Base-by-base conservation (phyloP, 2,329 filamentous ascomycete genomes). In the Aureobasidium sp. region DNA sequence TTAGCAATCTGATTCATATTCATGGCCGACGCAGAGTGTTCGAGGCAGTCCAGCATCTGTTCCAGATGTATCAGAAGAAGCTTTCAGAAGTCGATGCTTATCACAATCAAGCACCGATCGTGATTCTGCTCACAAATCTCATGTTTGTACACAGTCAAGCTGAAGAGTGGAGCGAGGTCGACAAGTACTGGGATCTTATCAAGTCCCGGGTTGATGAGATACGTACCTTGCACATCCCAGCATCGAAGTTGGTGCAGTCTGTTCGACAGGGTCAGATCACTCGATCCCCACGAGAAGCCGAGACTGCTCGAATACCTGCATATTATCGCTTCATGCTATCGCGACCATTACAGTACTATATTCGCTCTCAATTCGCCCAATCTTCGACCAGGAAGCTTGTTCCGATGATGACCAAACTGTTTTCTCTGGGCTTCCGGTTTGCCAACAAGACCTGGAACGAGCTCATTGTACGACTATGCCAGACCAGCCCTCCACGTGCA, bases 371-470 rank as follows among this genome's bases (percentile, higher is more conserved):
- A 11, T 72, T 76, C 36, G 69, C 68, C 27, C 83, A 84, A 61
- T 34, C 58, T 2, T 29, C 61, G 9, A 42, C 45, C 22, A 82
- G 84, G 63, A 79, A 83, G 37, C 62, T 68, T 15, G 49, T 64
- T 11, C 66, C 71, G 14, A 64, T 76, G 14, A 65, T 74, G 47
- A 71, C 34, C 64, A 73, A 83, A 17, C 72, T 91, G 31, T 77
- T 84, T 9, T 71, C 72, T 1, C 79, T 82, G 44, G 93, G 92
- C 12, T 97, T 93, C 76, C 77, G 78, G 31, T 75, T 97, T 62
- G 87, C 90, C 69, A 87, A 84, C 71, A 82, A 82, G 68, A 91
- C 90, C 67, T 96, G 91, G 91, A 94, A 96, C 71, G 80, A 83
- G 56, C 86, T 89, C 66, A 81, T 96, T 61, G 84, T 88, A 68